These are phyloP conservation scores for Kazachstania sp. DNA, from an alignment of 1,139 yeast species.

Conservation along the genomic window DNA sequence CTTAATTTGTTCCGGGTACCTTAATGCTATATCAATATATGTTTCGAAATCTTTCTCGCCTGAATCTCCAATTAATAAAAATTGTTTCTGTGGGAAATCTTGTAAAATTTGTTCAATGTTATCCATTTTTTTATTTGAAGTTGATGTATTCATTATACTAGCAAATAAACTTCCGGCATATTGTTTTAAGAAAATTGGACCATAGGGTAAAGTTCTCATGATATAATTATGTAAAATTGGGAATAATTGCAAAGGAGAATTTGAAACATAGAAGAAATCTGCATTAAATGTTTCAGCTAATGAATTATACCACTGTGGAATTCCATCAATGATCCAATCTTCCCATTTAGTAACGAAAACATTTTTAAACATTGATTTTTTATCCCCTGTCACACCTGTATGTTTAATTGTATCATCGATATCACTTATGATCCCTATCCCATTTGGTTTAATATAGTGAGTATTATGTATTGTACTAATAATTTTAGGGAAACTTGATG, in stretches of 20 bases:
- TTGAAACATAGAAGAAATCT: conserved; percentile 83
- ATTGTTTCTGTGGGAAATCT: conserved; percentile 72
- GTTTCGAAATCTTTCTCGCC: conserved; percentile 96
- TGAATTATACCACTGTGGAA: conserved; percentile 59
- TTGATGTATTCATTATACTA: conserved; percentile 73
- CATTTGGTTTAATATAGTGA: conserved; percentile 24
- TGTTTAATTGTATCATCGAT: conserved; percentile 88
- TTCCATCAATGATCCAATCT: conserved; percentile 64
- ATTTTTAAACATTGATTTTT: conserved; percentile 70
- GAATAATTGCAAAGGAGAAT: conserved; percentile 88
- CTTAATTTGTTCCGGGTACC: conserved; percentile 53
- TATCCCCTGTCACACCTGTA: conserved; percentile 86
- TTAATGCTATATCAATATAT: conserved; percentile 59
- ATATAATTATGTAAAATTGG: conserved; percentile 52
- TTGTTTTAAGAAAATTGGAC: conserved; percentile 76
- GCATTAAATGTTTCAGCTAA: conserved; percentile 38
- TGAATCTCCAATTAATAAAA: conserved; percentile 85
- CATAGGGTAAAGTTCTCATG: conserved; percentile 52
- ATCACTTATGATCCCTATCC: conserved; percentile 77
- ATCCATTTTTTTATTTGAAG: conserved; percentile 67
- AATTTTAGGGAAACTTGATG: conserved; percentile 12
- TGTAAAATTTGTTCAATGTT: conserved; percentile 54
- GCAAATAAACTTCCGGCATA: conserved; percentile 72
- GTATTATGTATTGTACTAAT: conserved; percentile 11
- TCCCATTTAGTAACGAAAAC: conserved; percentile 58